Percentiles rank a stretch among this genome's conserved stretches.
Conservation (phyloP, 306 rosid species). For the Cicer cuneatum region DNA sequence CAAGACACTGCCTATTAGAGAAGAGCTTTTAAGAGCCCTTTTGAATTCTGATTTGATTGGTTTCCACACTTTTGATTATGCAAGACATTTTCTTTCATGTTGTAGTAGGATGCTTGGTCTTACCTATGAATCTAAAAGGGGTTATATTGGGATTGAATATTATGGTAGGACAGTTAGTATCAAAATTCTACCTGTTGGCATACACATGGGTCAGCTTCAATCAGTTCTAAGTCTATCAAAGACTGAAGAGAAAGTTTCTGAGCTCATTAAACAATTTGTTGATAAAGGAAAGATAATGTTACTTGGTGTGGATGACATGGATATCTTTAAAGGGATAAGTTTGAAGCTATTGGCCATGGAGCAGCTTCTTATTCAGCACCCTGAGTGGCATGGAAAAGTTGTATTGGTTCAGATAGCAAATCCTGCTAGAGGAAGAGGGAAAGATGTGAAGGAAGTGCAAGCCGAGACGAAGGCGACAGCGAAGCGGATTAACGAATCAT, state of each 20-base stretch:
- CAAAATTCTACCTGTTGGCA: constrained; percentile 87
- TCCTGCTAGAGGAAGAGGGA: constrained; percentile 84
- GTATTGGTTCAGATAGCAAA: constrained; percentile 87
- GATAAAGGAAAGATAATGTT: constrained; percentile 52
- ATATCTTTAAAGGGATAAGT: constrained; percentile 81
- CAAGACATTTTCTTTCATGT: constrained; percentile 81
- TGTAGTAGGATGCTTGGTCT: constrained; percentile 91
- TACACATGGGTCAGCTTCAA: constrained; percentile 85
- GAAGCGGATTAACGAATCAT: constrained; percentile 64
- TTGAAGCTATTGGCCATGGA: constrained; percentile 90
- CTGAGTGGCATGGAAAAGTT: constrained; percentile 67
- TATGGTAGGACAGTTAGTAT: constrained; percentile 87
- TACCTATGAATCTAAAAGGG: constrained; percentile 75
- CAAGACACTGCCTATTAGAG: constrained; percentile 79
- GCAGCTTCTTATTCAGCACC: constrained; percentile 77
- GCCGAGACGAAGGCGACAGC: constrained; percentile 64
- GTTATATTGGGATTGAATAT: constrained; percentile 83
- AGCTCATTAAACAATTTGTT: constrained; percentile 44
- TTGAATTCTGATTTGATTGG: constrained; percentile 84
- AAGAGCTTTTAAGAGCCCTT: constrained; percentile 77
- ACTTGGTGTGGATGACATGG: constrained; percentile 92
- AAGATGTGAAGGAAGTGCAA: constrained; percentile 76
- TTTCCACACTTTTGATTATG: constrained; percentile 88
- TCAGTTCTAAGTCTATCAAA: constrained; percentile 60
- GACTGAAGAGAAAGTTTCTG: constrained; percentile 62